Base-by-base conservation (phyloP, 176 grass and related monocot species). In the Hordeum vulgare region DNA sequence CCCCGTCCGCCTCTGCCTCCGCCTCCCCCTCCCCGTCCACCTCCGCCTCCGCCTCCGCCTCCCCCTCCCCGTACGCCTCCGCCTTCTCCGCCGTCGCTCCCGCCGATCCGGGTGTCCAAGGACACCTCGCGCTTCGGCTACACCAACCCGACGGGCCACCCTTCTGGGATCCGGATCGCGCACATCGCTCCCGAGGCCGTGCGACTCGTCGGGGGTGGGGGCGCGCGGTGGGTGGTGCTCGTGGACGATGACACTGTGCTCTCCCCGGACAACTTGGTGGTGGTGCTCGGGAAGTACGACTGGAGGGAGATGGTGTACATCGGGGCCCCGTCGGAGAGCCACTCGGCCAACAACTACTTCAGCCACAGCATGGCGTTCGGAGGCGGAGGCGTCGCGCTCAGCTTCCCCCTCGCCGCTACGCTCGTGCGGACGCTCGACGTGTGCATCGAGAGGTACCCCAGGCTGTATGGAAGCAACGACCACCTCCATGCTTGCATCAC, bases 401-500 rank as follows among this genome's bases (percentile, higher is more conserved):
- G 96, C 64, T 90, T 96, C 58, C 96, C 91, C 26, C 87, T 99
- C 49, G 93, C 96, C 1, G 64, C 79, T 9, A 91, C 93, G 27
- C 93, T 99, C 25, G 83, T 81, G 9, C 39, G 35, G 62, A 91
- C 92, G 59, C 89, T 94, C 51, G 93, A 96, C 72, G 91, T 88
- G 9, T 99, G 96, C 88, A 86, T 99, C 28, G 89, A 96, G 91
- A 91, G 93, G 83, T 99, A 96, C 78, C 96, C 96, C 42, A 92
- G 53, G 83, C 82, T 99, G 37, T 99, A 99, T 23, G 96, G 96
- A 49, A 96, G 93, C 29, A 91, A 99, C 70, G 96, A 99, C 61
- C 91, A 91, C n/a, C 88, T 99, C 74, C 96, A 99, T 78, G 96
- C 96, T 31, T 99, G 96, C 81, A 96, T n/a, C n/a, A n/a, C n/a